phyloP scores from a whole-genome alignment of 148 eudicot species.

The Chenopodium album region DNA sequence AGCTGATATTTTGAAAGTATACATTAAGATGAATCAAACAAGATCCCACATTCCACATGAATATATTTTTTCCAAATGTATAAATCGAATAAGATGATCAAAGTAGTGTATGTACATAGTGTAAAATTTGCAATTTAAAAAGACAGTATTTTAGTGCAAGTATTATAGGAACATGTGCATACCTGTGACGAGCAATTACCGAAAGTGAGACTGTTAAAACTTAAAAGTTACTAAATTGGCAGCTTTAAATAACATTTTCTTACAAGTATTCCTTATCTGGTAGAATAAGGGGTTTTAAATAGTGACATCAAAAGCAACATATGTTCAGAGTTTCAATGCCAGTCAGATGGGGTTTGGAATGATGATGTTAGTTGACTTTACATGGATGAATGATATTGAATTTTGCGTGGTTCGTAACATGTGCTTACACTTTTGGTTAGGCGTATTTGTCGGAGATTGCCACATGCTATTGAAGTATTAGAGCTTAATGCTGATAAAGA shows the following conservation, averaged over 20 bases:
- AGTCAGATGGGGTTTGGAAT: neutral
- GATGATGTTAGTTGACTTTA: neutral
- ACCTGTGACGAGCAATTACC: neutral
- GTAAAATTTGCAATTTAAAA: too few species aligned
- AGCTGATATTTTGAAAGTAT: too few species aligned
- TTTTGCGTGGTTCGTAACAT: neutral
- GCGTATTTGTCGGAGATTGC: slow-evolving; percentile 59
- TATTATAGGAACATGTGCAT: neutral
- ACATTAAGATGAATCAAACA: too few species aligned
- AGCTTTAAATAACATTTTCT: neutral
- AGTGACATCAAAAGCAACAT: neutral
- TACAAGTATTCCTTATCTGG: neutral
- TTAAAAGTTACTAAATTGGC: too few species aligned
- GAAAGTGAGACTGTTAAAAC: neutral
- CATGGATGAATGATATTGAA: neutral
- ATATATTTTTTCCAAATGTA: too few species aligned
- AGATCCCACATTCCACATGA: too few species aligned
- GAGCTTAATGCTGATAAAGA: slow-evolving; percentile 60
- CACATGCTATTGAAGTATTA: slow-evolving; percentile 61
- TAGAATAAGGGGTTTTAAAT: neutral
- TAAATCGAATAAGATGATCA: too few species aligned
- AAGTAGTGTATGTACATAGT: too few species aligned
- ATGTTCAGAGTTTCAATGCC: neutral
- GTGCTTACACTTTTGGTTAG: slow-evolving; percentile 38
- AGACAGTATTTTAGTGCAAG: too few species aligned